Evolutionary conservation across 2,329 filamentous ascomycete genomes (phyloP), one percentile per base, ranked within the genome.

Genomic region (Verticillium albo-atrum): DNA sequence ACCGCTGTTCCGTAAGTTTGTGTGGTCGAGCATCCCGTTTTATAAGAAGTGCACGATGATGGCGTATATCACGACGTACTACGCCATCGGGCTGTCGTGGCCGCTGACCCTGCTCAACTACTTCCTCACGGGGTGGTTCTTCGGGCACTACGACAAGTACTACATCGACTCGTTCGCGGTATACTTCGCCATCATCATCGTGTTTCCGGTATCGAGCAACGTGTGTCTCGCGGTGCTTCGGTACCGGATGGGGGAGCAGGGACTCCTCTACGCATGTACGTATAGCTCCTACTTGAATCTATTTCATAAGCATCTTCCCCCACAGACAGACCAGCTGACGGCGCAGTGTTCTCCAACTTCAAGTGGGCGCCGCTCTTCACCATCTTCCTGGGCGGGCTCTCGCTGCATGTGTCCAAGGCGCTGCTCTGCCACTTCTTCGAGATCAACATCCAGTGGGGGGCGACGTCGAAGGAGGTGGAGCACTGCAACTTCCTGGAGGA

Each of bases 41-140:
- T 82, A 86, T 3, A 88, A 85, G 54, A 91, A 91, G 71, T 74
- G 90, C 64, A 89, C 87, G 50, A 89, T 91, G 68, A 75, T 91
- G 67, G 85, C 86, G 2, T 89, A 90, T 71, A 85, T 89, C 64
- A 86, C 84, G 64, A 89, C 88, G 6, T 89, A 90, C 74, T 89
- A 89, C 67, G 89, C 88, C 23, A 84, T 91, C 61, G 88, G 83
- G 3, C 83, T 84, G 1, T 83, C 87, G 4, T 85, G 88, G 77
- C 75, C 87, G 23, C 76, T 91, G 58, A 89, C 88, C 0, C 69
- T 87, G 1, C 73, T 83, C 60, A 91, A 91, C 72, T 91, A 91
- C 72, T 85, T 91, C 71, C 73, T 89, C 51, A 79, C 89, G 58
- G 89, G 89, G 37, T 89, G 87, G 84, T 89, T 82, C 75, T 86